A percentile compares a stretch with the other conserved stretches of the same genome.
phyloP scores from a whole-genome alignment of 1,284 basidiomycete genomes.

The Fomes fomentarius region DNA sequence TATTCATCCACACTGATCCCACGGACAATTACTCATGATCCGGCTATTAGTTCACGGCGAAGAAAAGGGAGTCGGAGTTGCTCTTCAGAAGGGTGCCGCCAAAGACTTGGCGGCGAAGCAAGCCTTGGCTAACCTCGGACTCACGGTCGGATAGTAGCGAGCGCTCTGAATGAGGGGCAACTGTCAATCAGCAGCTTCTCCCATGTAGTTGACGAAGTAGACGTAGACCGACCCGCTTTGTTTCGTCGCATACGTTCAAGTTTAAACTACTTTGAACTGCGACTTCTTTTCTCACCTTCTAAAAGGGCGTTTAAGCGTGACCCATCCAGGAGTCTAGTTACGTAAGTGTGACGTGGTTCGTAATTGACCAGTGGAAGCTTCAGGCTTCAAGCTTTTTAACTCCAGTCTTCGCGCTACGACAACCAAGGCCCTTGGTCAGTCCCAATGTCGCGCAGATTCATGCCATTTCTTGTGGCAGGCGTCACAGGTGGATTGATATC shows the following conservation, averaged over 20 bases:
- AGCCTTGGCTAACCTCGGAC: constrained; percentile 36
- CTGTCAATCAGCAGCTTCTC: constrained; percentile 4
- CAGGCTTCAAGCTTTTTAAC: too few relatives aligned
- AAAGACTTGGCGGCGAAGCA: constrained; percentile 57
- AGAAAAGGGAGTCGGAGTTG: constrained; percentile 47
- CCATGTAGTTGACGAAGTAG: background rate
- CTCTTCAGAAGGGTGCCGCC: constrained; percentile 45
- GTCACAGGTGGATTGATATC: constrained; percentile 34
- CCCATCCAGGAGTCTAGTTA: background rate
- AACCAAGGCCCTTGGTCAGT: constrained; percentile 6
- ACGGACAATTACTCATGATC: constrained; percentile 2
- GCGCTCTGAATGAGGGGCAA: background rate
- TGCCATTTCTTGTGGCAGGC: constrained; percentile 35
- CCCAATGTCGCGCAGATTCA: constrained; percentile 31
- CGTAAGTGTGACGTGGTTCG: constrained; percentile 10
- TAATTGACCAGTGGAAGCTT: background rate
- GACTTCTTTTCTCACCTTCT: too few relatives aligned
- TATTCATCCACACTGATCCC: background rate
- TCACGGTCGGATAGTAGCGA: background rate
- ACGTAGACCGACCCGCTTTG: background rate
- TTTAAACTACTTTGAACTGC: background rate
- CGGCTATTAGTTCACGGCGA: constrained; percentile 47
- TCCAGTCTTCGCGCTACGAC: too few relatives aligned
- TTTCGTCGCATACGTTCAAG: background rate
- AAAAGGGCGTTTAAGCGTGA: constrained; percentile 3